A percentile compares a stretch with the other conserved stretches of the same genome.
Evolutionary conservation across 768 basidiomycete species (phyloP).

Genomic region (Cubamyces sp.): DNA sequence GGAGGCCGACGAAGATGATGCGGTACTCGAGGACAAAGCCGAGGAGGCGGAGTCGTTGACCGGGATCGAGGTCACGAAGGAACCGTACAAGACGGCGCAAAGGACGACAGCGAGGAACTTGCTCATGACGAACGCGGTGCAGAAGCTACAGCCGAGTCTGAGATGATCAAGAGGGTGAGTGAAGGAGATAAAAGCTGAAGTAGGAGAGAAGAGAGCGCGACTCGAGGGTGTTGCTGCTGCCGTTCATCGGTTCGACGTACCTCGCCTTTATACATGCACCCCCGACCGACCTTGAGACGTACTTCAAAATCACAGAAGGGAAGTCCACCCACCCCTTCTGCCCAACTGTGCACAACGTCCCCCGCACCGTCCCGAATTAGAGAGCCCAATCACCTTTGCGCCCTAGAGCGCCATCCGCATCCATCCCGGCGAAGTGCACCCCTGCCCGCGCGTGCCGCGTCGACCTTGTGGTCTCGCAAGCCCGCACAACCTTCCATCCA

Average conservation of each 20-base stretch:
- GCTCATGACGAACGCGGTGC: conserved; percentile 7
- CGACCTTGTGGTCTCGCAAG: too few species aligned
- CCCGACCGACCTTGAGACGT: background rate
- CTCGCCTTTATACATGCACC: background rate
- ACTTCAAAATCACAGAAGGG: background rate
- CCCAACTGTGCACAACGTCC: too few species aligned
- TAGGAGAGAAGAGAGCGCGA: conserved; percentile 1
- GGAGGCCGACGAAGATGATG: background rate
- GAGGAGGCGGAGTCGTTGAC: conserved; percentile 8
- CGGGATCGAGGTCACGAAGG: conserved; percentile 12
- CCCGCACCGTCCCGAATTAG: too few species aligned
- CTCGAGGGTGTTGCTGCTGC: background rate
- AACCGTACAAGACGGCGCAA: conserved; percentile 19
- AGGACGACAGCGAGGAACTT: conserved; percentile 16
- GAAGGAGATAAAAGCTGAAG: too few species aligned
- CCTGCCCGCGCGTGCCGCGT: too few species aligned
- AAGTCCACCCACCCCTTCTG: background rate
- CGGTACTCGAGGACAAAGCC: background rate
- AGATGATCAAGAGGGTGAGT: too few species aligned
- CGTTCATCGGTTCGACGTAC: too few species aligned
- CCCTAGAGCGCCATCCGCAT: too few species aligned
- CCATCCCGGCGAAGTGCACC: too few species aligned
- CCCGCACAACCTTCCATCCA: background rate
- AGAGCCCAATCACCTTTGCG: too few species aligned
- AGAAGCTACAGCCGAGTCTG: too few species aligned